Base-by-base conservation (phyloP, 495 filamentous ascomycete species). In the Trichocladium uniseriatum region DNA sequence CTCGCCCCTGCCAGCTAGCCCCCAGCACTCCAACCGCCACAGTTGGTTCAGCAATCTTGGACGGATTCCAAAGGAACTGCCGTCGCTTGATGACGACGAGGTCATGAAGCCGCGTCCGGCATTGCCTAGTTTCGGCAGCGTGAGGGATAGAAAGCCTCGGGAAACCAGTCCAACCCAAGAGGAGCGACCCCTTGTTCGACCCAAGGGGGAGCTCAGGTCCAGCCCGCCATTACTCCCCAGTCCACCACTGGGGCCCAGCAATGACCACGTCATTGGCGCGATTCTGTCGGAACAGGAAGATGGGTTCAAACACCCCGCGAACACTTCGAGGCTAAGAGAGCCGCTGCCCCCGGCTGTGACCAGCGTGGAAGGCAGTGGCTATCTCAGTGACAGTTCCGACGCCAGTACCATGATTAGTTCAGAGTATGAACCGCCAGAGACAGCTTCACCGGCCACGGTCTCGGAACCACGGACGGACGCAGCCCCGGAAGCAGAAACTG, bases 71-170 rank as follows among this genome's bases (percentile, higher is more conserved):
- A 76, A 78, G 37, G 67, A 68, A 24, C 53, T 67, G 38, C 45
- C 59, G 0, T 59, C 73, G 5, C 61, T 72, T 8, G 73, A 77
- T 22, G 75, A 86, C 27, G 82, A 86, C 39, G 80, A 84, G 50
- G 72, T 80, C 32, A 84, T 94, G 71, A 81, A 82, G 53, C 87
- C 88, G 19, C 75, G 84, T 8, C 85, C 84, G 5, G 79, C 78
- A 1, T 70, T 95, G 16, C 89, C 89, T 8, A 88, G 83, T 16
- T 95, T 95, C 65, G 89, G 87, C 16, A 91, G 87, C 59, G 74
- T 94, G 31, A 77, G 87, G 32, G 70, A 72, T 18, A 72, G 69
- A 48, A 69, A 69, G 40, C 56, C 58, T 6, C 66, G 64, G 36
- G 66, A 76, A 11, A 21, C 53, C 1, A 39, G 34, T 15, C 51